Percentiles rank a stretch among this genome's conserved stretches.
phyloP scores from a whole-genome alignment of 345 rosid species.

The Euphorbia peplus region DNA sequence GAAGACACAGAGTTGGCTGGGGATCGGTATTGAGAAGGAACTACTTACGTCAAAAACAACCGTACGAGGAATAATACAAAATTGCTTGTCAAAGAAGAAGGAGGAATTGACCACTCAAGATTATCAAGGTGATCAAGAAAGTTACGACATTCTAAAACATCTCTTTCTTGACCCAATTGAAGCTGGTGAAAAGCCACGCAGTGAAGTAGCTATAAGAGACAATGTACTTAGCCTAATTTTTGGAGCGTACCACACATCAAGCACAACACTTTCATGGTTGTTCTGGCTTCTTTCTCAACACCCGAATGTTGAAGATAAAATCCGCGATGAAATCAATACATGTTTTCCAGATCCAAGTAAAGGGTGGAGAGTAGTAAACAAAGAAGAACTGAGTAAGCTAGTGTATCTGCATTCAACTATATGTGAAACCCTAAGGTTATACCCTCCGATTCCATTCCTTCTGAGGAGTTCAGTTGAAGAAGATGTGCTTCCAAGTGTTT shows the following conservation, averaged over 20 bases:
- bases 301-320: conserved; percentile 27
- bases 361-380: conserved; percentile 17
- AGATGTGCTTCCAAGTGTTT: conserved; percentile 47
- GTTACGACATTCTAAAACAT: conserved; percentile 25
- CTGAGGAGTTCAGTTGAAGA: conserved; percentile 30
- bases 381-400: conserved; percentile 27
- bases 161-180: conserved; percentile 16
- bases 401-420: conserved; percentile 44
- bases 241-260: conserved; percentile 44
- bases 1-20: not conserved
- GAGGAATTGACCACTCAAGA: conserved; percentile 8
- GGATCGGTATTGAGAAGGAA: not conserved
- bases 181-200: conserved; percentile 8
- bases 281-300: conserved; percentile 40
- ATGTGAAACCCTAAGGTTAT: conserved; percentile 44
- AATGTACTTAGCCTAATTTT: conserved; percentile 30
- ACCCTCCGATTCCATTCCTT: conserved; percentile 42
- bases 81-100: conserved; percentile 35
- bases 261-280: conserved; percentile 48
- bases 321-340: conserved; percentile 34
- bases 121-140: not conserved
- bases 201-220: conserved; percentile 32
- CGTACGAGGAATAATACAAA: not conserved
- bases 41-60: not conserved
- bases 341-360: not conserved